Conservation (phyloP, 164 flowering plant species). For the Aristolochia californica region DNA sequence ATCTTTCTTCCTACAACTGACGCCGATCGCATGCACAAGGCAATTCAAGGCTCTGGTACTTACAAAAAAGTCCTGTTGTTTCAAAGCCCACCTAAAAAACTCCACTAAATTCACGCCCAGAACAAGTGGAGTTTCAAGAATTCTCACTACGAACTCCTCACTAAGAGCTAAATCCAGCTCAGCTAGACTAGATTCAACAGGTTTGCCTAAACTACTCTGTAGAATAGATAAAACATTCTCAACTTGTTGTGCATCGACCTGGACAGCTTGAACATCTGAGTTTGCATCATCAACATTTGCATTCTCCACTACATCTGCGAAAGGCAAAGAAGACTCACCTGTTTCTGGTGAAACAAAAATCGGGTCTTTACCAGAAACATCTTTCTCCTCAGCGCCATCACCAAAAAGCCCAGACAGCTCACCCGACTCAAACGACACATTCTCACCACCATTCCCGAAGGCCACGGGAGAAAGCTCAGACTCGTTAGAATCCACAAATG, state of each 20-base stretch:
- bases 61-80: slow-evolving; percentile 16
- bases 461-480: too few relatives aligned
- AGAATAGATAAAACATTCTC: slow-evolving; percentile 34
- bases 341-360: background rate
- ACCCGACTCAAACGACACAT: too few relatives aligned
- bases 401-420: too few relatives aligned
- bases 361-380: background rate
- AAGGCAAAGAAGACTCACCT: background rate
- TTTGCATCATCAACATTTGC: slow-evolving; percentile 4
- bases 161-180: slow-evolving; percentile 20
- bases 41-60: slow-evolving; percentile 25
- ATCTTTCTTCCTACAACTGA: slow-evolving; percentile 24
- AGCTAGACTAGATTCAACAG: slow-evolving; percentile 23
- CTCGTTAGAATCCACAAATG: too few relatives aligned
- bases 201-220: slow-evolving; percentile 24
- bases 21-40: slow-evolving; percentile 34
- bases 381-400: background rate
- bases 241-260: slow-evolving; percentile 20
- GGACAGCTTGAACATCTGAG: slow-evolving; percentile 1
- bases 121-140: slow-evolving; percentile 21
- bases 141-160: slow-evolving; percentile 23
- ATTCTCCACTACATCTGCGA: background rate
- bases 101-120: slow-evolving; percentile 45
- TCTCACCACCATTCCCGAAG: too few relatives aligned
- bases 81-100: slow-evolving; percentile 48